Evolutionary conservation across 2,329 filamentous ascomycete genomes (phyloP), one percentile per base, ranked within the genome.

Genomic region (Monilinia laxa): DNA sequence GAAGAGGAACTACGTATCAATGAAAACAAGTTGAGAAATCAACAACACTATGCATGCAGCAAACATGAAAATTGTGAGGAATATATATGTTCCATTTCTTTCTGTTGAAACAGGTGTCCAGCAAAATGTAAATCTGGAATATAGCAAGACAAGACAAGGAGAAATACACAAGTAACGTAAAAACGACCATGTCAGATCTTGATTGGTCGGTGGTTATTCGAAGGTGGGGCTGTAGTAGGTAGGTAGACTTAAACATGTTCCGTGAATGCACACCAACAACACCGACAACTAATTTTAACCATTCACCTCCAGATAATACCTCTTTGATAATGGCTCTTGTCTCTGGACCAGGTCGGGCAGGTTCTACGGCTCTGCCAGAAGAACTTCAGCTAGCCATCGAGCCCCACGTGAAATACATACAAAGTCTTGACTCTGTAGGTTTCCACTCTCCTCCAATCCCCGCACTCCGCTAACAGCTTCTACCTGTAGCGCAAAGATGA

Each of bases 381-480:
- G 74, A 76, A 65, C 65, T 76, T n/a, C 73, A 74, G 63, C 76
- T 77, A 52, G 74, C 73, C 5, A 72, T 76, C 45, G 72, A 75
- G 51, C 82, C 84, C 28, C 95, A 99, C 78, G 92, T 98, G 74
- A 87, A 88, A 76, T 99, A 98, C 78, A 92, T 99, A 73, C 92
- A 96, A 79, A 92, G 90, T 75, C 84, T 99, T 73, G 93, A 99
- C 79, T 93, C 90, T 71, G 88, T 90, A 83, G 79, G 85, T 83
- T 38, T 25, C 14, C 67, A 67, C 64, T 69, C 65, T 71, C 69
- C 69, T 70, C 66, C 51, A 63, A 66, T 69, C 64, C 49, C 51
- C 49, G 58, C 60, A 63, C 69, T 67, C 54, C 51, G 62, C 67
- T 71, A 75, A 82, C 76, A 70, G 71, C 47, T 75, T 73, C 70